Evolutionary conservation across 495 filamentous ascomycete genomes (phyloP).

Genomic region (Tuber umbilicatum): DNA sequence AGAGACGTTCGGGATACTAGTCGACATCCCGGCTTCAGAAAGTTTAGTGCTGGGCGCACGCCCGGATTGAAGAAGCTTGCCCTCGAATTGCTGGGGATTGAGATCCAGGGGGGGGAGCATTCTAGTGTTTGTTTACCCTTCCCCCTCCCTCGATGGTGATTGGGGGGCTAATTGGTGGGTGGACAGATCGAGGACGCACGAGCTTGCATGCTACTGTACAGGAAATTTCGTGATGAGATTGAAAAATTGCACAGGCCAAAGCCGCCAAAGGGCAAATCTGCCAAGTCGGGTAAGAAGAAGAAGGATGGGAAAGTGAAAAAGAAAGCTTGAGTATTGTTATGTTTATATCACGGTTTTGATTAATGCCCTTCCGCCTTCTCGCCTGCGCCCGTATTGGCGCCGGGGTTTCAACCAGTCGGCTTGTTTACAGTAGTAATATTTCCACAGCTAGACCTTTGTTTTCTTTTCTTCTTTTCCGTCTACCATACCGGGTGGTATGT

Average conservation of each 20-base stretch:
- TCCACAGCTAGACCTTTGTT: neutral
- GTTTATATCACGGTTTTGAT: neutral
- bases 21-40: constrained; percentile 63
- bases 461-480: neutral
- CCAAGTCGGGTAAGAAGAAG: constrained; percentile 42
- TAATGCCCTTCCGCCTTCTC: neutral
- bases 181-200: constrained; percentile 72
- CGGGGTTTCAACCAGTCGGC: neutral
- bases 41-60: constrained; percentile 63
- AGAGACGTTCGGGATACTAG: constrained; percentile 79
- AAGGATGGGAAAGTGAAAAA: constrained; percentile 53
- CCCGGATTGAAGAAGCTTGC: constrained; percentile 71
- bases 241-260: constrained; percentile 68
- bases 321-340: constrained; percentile 44
- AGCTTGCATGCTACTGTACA: constrained; percentile 79
- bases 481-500: neutral
- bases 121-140: constrained; percentile 47
- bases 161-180: constrained; percentile 8
- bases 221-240: constrained; percentile 71
- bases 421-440: neutral
- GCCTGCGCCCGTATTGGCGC: neutral
- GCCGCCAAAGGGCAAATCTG: constrained; percentile 48
- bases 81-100: constrained; percentile 67
- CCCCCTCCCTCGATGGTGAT: neutral
- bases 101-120: constrained; percentile 73